Conservation (phyloP, 2,329 filamentous ascomycete species). For the Ceratocystis papillata region DNA sequence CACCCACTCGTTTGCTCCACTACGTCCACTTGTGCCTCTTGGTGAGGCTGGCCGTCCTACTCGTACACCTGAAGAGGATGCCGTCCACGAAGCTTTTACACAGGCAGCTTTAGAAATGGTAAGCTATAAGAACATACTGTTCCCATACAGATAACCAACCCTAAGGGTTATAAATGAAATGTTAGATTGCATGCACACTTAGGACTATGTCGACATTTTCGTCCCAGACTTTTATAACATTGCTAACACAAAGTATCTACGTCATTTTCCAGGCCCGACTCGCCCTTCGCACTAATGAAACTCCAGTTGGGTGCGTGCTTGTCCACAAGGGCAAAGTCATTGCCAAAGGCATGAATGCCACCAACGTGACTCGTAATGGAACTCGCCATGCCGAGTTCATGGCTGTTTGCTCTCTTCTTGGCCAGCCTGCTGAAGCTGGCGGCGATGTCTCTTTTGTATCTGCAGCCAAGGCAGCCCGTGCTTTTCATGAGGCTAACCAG, state of each 20-base stretch:
- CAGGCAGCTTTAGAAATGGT: constrained; percentile 80
- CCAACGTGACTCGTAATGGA: constrained; percentile 79
- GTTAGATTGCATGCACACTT: neutral
- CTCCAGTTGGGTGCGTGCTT: constrained; percentile 90
- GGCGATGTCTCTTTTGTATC: constrained; percentile 22
- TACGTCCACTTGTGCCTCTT: constrained; percentile 24
- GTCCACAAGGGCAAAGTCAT: constrained; percentile 71
- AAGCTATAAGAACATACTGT: constrained; percentile 28
- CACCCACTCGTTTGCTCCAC: constrained; percentile 22
- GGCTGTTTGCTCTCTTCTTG: constrained; percentile 54
- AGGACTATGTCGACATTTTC: too few relatives aligned
- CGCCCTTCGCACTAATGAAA: constrained; percentile 78
- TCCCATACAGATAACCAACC: neutral
- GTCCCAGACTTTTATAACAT: too few relatives aligned
- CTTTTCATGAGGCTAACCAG: constrained; percentile 26
- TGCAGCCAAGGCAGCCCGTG: constrained; percentile 26
- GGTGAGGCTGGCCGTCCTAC: constrained; percentile 24
- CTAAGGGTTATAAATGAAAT: neutral
- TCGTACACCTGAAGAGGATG: constrained; percentile 31
- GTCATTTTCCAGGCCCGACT: constrained; percentile 56
- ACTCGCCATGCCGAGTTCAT: constrained; percentile 94
- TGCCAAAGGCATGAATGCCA: constrained; percentile 90
- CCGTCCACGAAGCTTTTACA: constrained; percentile 56
- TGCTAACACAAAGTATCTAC: neutral
- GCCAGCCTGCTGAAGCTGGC: constrained; percentile 26